phyloP scores from a whole-genome alignment of 176 grass and related monocot genomes.

The Oryza meridionalis region DNA sequence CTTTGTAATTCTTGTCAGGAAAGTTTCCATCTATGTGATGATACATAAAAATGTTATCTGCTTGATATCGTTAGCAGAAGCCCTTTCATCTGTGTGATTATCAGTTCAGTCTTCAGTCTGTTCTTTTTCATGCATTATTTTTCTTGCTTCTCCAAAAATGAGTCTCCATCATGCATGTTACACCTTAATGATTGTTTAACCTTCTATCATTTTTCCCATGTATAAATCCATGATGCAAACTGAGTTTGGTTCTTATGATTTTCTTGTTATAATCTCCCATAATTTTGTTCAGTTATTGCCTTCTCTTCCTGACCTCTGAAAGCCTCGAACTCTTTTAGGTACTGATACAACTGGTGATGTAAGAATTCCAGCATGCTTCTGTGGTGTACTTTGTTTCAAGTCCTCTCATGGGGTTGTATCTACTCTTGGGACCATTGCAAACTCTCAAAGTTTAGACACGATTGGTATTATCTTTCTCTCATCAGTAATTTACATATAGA shows the following conservation, averaged over 20 bases:
- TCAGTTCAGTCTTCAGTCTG: constrained; percentile 1
- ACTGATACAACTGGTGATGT: constrained; percentile 88
- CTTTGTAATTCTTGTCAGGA: constrained; percentile 1
- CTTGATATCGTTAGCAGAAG: constrained; percentile 13
- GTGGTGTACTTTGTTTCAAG: constrained; percentile 79
- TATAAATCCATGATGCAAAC: constrained; percentile 26
- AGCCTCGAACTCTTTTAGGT: constrained; percentile 50
- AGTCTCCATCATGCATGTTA: neutral
- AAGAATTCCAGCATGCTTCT: constrained; percentile 92
- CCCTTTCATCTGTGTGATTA: neutral
- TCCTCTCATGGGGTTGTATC: constrained; percentile 88
- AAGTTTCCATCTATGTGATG: neutral
- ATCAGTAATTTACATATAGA: constrained; percentile 9
- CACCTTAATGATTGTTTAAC: neutral
- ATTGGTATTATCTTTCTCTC: constrained; percentile 66
- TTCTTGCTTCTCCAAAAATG: neutral
- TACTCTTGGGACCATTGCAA: constrained; percentile 73
- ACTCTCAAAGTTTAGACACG: constrained; percentile 86
- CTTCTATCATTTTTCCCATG: neutral
- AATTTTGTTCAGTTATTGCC: constrained; percentile 21
- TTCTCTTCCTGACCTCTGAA: constrained; percentile 26
- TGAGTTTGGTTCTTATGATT: constrained; percentile 28
- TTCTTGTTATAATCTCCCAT: constrained; percentile 30
- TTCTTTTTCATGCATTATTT: neutral
- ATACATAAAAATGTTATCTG: neutral